Conservation (phyloP, 495 filamentous ascomycete species). For the Stereocaulon alpinum region DNA sequence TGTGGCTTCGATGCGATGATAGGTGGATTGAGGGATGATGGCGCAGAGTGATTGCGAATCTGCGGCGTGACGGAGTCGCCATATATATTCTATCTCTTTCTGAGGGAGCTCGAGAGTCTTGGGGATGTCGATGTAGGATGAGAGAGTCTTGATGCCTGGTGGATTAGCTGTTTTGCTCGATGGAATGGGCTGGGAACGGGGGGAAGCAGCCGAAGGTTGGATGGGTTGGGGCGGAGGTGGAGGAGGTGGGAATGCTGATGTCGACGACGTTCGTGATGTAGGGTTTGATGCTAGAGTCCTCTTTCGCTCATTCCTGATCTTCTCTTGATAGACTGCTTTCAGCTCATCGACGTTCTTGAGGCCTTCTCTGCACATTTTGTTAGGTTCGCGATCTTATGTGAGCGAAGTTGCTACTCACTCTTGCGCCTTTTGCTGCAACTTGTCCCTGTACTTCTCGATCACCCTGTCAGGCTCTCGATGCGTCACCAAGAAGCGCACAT, state of each 20-base stretch:
- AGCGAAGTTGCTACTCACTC: conserved; percentile 36
- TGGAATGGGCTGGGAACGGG: conserved; percentile 16
- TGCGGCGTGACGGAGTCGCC: conserved; percentile 77
- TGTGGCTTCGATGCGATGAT: conserved; percentile 50
- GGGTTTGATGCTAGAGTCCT: conserved; percentile 38
- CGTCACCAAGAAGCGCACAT: conserved; percentile 77
- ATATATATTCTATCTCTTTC: conserved; percentile 79
- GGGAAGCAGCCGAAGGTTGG: conserved; percentile 6
- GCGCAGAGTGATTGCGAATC: conserved; percentile 68
- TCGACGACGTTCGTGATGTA: conserved; percentile 20
- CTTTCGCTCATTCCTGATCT: conserved; percentile 56
- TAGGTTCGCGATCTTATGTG: neutral
- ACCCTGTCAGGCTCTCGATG: conserved; percentile 52
- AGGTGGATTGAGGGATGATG: conserved; percentile 61
- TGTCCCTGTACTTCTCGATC: conserved; percentile 74
- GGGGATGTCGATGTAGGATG: conserved; percentile 69
- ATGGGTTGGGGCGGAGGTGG: conserved; percentile 24
- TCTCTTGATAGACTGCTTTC: conserved; percentile 71
- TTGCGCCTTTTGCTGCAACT: conserved; percentile 76
- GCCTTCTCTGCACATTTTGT: conserved; percentile 49
- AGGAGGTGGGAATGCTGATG: conserved; percentile 26
- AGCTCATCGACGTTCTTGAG: conserved; percentile 62
- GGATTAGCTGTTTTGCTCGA: conserved; percentile 26
- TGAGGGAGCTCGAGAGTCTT: conserved; percentile 62
- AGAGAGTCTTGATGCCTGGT: conserved; percentile 66